Conservation (phyloP, 2,329 filamentous ascomycete genomes). For the Botrytis squamosa region DNA sequence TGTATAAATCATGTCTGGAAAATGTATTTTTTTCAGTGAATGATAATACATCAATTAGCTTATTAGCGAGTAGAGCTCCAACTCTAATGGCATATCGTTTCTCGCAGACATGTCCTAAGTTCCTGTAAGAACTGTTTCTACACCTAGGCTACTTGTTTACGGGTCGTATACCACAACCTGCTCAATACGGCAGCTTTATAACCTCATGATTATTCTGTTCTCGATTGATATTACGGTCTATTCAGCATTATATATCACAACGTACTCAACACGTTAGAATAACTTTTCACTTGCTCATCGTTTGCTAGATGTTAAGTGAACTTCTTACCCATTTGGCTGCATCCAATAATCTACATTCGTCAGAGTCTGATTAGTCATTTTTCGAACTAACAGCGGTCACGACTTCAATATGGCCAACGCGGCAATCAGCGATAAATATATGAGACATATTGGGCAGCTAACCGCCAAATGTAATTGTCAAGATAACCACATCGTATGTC, state of each 20-base stretch:
- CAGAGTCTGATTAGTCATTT: not conserved
- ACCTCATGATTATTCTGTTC: not conserved
- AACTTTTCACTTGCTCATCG: not conserved
- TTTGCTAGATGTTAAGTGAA: not conserved
- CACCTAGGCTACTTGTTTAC: not conserved
- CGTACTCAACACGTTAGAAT: not conserved
- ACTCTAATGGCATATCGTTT: not conserved
- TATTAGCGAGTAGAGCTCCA: not conserved
- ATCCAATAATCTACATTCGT: not conserved
- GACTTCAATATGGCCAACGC: not conserved
- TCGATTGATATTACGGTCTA: not conserved
- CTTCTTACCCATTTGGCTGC: not conserved
- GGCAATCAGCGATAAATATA: not conserved
- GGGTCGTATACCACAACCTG: not conserved
- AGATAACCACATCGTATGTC: not conserved
- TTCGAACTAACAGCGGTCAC: not conserved
- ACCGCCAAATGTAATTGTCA: not conserved
- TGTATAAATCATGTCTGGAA: not conserved
- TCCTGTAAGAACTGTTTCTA: not conserved
- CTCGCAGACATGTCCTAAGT: not conserved
- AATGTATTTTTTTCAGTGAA: not conserved
- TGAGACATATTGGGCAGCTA: not conserved
- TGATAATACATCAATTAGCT: not conserved
- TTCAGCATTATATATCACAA: not conserved
- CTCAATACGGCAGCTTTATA: not conserved